These are phyloP conservation scores for Crithidia thermophila DNA, from an alignment of 208 protist species.

Conservation along the genomic window DNA sequence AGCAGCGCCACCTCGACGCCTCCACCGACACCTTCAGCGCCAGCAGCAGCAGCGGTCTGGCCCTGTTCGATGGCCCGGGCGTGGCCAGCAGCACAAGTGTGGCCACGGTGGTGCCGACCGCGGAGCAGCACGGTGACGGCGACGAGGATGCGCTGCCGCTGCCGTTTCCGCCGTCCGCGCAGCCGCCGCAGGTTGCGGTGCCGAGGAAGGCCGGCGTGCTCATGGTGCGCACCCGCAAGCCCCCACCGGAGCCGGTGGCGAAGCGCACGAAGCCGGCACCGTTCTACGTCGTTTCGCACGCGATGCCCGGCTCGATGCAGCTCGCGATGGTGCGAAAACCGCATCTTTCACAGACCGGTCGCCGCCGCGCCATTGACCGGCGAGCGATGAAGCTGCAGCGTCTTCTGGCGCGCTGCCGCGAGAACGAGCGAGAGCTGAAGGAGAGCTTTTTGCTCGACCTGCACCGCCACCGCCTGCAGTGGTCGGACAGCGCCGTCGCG, in stretches of 20 bases:
- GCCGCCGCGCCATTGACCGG: slow-evolving; percentile 5
- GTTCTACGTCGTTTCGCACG: no score
- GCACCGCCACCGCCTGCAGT: slow-evolving; percentile 33
- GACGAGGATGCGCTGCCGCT: no score
- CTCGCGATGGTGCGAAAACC: no score
- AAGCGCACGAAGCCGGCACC: no score
- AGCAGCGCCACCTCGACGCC: neutral
- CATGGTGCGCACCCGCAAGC: no score
- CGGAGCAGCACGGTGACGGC: neutral
- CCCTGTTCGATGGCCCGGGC: neutral
- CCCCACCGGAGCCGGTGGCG: no score
- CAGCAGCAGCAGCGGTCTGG: neutral
- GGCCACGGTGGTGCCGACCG: neutral
- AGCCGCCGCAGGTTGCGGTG: no score
- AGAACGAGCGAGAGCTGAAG: slow-evolving; percentile 15
- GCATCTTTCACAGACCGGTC: neutral
- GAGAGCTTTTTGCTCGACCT: slow-evolving; percentile 19
- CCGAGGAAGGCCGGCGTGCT: no score
- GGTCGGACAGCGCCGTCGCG: slow-evolving; percentile 16
- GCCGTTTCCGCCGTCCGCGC: no score
- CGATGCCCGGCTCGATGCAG: no score
- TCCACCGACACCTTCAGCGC: neutral
- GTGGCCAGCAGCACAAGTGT: neutral
- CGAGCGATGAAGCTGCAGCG: slow-evolving; percentile 17
- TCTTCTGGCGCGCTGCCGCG: slow-evolving; percentile 3